Base-by-base conservation (phyloP, 257 asterid genomes). In the Scutellaria galericulata region DNA sequence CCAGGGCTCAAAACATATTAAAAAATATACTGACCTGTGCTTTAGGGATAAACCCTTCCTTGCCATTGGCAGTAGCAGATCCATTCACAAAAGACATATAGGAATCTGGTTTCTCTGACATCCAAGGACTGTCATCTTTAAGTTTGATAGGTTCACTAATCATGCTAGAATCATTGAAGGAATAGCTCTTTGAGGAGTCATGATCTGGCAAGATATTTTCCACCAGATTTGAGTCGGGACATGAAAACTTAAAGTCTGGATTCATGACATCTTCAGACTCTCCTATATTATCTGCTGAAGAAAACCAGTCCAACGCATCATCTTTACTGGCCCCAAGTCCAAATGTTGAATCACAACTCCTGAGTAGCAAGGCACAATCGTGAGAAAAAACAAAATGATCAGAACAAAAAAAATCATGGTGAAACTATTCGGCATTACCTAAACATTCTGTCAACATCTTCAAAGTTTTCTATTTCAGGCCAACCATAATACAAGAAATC, bases 391-490 rank as follows among this genome's bases (percentile, higher is more conserved):
- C 48, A 69, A 61, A 50, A 35, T 42, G 64, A 61, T 50, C 51
- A 50, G 48, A 79, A 64, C 57, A 11, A 68, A 39, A 45, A 71
- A 37, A 7, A 37, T 22, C 61, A 40, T 66, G 22, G 64, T 52
- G 48, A 68, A 78, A 52, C 61, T 48, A 27, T 69, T 50, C 35
- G 72, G 60, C 8, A 72, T 81, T 89, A 92, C 98, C 96, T 85
- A 77, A 94, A 88, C 86, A 91, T 87, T 86, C 83, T 81, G 80
- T 91, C 96, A 57, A 90, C 90, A 65, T 90, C 98, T 68, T 90
- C 99, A 68, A 94, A 94, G 79, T 87, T 90, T 71, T 85, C 95
- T 68, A 91, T 84, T 63, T 91, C 96, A 64, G 96, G 86, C 97
- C 96, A 94, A 75, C 78, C 83, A 77, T 83, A 88, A 77, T 78